Evolutionary conservation across 257 asterid genomes (phyloP).

Genomic region (Penstemon eatonii): DNA sequence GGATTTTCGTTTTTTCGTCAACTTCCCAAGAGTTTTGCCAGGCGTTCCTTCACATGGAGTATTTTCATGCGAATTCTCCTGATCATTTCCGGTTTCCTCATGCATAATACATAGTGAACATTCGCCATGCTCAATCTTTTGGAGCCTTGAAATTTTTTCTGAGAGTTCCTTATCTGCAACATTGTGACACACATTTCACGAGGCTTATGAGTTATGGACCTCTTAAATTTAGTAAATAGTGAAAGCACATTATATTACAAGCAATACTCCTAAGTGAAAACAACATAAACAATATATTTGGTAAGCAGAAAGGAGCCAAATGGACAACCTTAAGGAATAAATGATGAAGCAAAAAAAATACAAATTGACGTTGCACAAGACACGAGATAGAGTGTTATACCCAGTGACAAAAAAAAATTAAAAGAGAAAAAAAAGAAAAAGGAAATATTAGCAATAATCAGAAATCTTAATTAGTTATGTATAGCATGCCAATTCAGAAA

Average conservation of each 20-base stretch:
- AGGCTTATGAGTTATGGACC: conserved; percentile 2
- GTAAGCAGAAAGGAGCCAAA: conserved; percentile 5
- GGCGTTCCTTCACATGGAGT: conserved; percentile 35
- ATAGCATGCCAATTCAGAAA: conserved; percentile 4
- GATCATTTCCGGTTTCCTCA: conserved; percentile 36
- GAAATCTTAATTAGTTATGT: not conserved
- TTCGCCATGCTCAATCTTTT: conserved; percentile 36
- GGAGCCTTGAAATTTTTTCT: conserved; percentile 58
- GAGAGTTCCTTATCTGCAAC: conserved; percentile 59
- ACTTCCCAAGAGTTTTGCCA: conserved; percentile 16
- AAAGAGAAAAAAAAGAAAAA: not conserved
- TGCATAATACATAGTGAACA: conserved; percentile 22
- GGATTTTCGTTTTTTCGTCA: conserved; percentile 42
- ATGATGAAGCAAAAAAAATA: not conserved
- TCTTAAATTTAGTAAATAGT: conserved; percentile 15
- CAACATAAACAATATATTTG: not conserved
- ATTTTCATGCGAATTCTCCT: conserved; percentile 31
- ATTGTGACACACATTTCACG: conserved; percentile 14
- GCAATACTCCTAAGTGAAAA: conserved; percentile 5
- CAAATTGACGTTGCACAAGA: not conserved
- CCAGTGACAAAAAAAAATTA: not conserved
- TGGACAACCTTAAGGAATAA: not conserved
- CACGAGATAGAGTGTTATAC: not conserved
- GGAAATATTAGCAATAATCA: not conserved
- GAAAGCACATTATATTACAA: conserved; percentile 5